A percentile compares a stretch with the other conserved stretches of the same genome.
Evolutionary conservation across 306 rosid species (phyloP).

Genomic region (Cucurbita argyrosperma): DNA sequence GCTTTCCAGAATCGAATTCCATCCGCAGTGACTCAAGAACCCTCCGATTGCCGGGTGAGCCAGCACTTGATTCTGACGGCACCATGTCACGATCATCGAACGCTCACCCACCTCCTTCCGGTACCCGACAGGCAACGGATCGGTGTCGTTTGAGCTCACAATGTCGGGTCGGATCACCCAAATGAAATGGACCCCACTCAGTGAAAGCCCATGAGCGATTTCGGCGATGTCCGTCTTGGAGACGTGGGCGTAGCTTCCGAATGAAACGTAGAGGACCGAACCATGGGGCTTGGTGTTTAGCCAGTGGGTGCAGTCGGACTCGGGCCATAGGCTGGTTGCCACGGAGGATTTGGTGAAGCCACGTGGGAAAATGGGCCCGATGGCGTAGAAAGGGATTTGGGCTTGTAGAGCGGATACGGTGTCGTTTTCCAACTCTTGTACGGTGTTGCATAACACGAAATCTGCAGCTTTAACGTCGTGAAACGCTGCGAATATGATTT

Average conservation of each 20-base stretch:
- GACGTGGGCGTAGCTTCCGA: conserved; percentile 49
- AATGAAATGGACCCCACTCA: conserved; percentile 25
- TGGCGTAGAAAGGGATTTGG: conserved; percentile 26
- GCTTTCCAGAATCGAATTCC: conserved; percentile 49
- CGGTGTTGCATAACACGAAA: conserved; percentile 34
- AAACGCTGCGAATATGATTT: conserved; percentile 27
- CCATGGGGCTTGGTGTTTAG: conserved; percentile 27
- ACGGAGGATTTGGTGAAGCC: conserved; percentile 23
- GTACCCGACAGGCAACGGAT: conserved; percentile 31
- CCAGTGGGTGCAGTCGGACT: conserved; percentile 48
- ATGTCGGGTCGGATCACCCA: conserved; percentile 44
- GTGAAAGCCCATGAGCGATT: conserved; percentile 33
- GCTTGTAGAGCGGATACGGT: conserved; percentile 20
- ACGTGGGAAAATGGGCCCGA: conserved; percentile 43
- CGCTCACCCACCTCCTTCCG: conserved; percentile 16
- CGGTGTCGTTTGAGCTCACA: conserved; percentile 29
- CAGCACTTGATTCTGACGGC: conserved; percentile 31
- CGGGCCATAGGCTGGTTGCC: conserved; percentile 49
- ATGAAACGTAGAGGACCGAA: conserved; percentile 43
- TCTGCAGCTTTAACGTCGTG: conserved; percentile 20
- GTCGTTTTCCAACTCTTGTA: conserved; percentile 32
- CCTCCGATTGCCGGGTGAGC: conserved; percentile 38
- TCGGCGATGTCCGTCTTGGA: conserved; percentile 10
- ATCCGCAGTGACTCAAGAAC: conserved; percentile 46
- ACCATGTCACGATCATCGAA: conserved; percentile 36